These are phyloP conservation scores for Tolypocladium guangdongense DNA, from an alignment of 2,329 filamentous ascomycete species.

Conservation along the genomic window DNA sequence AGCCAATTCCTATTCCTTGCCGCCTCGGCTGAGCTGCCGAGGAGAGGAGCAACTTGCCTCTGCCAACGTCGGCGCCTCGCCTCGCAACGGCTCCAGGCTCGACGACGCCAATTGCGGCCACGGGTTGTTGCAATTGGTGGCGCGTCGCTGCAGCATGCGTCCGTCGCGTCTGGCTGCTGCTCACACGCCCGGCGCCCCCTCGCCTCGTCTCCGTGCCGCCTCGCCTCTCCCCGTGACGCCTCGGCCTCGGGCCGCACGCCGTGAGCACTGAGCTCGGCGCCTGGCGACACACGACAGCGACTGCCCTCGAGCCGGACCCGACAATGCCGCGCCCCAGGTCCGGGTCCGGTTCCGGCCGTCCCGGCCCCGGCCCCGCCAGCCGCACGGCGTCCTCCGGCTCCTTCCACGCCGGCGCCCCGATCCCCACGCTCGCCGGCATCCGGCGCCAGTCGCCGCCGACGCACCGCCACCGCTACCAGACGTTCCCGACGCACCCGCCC, in stretches of 20 bases:
- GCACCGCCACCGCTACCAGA: constrained; percentile 56
- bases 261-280: neutral
- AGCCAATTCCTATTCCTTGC: neutral
- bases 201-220: too few relatives aligned
- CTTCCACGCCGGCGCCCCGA: constrained; percentile 41
- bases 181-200: neutral
- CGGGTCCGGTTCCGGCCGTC: constrained; percentile 2
- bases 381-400: constrained; percentile 30
- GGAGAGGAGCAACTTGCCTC: neutral
- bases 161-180: neutral
- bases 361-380: constrained; percentile 2
- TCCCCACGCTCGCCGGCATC: constrained; percentile 24
- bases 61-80: neutral
- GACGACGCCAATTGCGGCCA: neutral
- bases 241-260: neutral
- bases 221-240: neutral
- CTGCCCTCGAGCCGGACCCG: neutral
- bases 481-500: constrained; percentile 54
- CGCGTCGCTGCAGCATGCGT: neutral
- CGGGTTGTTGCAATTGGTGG: neutral
- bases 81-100: neutral
- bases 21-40: neutral
- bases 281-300: neutral
- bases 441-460: constrained; percentile 26
- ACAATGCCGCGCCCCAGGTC: constrained; percentile 11